These are phyloP conservation scores for Chalciporus sphaerocephalus DNA, from an alignment of 768 basidiomycete genomes.

Conservation along the genomic window DNA sequence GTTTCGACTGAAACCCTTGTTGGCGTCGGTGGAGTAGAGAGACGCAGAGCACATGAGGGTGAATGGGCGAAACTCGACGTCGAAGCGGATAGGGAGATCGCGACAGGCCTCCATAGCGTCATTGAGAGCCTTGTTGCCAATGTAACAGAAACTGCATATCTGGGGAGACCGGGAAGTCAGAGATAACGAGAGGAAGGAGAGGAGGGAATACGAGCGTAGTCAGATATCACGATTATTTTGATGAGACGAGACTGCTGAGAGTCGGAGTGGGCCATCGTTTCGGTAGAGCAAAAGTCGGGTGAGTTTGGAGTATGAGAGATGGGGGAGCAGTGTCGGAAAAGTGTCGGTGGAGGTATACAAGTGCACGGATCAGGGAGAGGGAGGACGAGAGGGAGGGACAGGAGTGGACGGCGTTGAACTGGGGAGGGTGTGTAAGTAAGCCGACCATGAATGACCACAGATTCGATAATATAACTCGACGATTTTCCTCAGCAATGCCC, in stretches of 20 bases:
- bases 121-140: conserved; percentile 35
- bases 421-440: conserved; percentile 10
- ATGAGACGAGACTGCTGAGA: conserved; percentile 11
- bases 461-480: conserved; percentile 25
- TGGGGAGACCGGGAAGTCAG: conserved; percentile 10
- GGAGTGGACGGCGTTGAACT: conserved; percentile 2
- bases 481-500: conserved; percentile 26
- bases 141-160: conserved; percentile 38
- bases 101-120: conserved; percentile 34
- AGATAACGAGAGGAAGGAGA: background rate
- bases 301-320: background rate
- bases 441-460: conserved; percentile 22
- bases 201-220: conserved; percentile 25
- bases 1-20: conserved; percentile 19
- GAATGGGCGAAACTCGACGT: conserved; percentile 36
- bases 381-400: background rate
- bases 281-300: background rate
- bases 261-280: conserved; percentile 20
- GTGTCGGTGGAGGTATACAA: background rate
- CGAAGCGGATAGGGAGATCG: conserved; percentile 32
- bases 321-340: background rate
- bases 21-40: conserved; percentile 14
- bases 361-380: background rate
- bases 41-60: conserved; percentile 25
- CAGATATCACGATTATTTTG: conserved; percentile 34